phyloP scores from a whole-genome alignment of 345 rosid genomes.

The Acer negundo region DNA sequence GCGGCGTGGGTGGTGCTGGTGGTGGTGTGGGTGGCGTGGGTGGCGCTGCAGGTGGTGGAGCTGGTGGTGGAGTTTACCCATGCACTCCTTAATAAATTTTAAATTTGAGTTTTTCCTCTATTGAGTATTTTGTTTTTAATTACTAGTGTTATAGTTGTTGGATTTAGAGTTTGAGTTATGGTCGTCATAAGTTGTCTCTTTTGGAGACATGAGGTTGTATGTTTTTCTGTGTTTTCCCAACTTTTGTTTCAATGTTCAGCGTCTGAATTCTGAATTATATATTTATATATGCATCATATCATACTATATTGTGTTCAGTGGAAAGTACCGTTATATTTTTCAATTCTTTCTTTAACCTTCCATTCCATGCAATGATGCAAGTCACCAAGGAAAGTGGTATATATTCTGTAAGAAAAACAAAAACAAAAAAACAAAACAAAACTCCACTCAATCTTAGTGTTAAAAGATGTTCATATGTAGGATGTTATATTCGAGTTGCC shows the following conservation, averaged over 20 bases:
- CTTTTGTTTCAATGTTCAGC: not conserved
- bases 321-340: no score
- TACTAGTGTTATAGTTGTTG: not conserved
- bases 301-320: not conserved
- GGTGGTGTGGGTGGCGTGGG: constrained; percentile 28
- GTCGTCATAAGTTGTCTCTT: not conserved
- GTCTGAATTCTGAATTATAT: not conserved
- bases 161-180: not conserved
- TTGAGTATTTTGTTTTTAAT: not conserved
- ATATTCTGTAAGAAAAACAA: no score
- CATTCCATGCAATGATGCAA: no score
- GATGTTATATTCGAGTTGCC: no score
- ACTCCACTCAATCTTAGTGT: no score
- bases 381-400: no score
- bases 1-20: constrained; percentile 34
- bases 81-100: constrained; percentile 14
- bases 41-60: constrained; percentile 26
- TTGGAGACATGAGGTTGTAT: not conserved
- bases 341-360: not conserved
- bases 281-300: not conserved
- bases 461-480: no score
- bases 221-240: not conserved
- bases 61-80: constrained; percentile 26
- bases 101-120: not conserved
- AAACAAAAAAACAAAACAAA: no score